Conservation (phyloP, 371 early-diverging fungal species). For the Mortierella sp. region DNA sequence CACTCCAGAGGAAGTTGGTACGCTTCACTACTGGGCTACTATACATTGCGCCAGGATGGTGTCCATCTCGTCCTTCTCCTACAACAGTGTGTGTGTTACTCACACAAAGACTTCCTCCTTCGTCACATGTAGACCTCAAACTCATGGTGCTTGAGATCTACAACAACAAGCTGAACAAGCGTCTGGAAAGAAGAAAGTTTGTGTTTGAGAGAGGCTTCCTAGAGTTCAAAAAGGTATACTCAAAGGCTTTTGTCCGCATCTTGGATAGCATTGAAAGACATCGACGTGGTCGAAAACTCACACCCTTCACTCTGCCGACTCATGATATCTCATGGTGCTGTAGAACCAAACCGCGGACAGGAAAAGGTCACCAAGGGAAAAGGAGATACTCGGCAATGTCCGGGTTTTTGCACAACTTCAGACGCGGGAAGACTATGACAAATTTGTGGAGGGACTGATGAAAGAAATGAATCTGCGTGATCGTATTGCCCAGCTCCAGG, state of each 20-base stretch:
- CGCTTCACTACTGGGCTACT: background rate
- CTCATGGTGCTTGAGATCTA: slow-evolving; percentile 94
- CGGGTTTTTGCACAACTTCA: slow-evolving; percentile 92
- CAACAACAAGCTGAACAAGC: slow-evolving; percentile 85
- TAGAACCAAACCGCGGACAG: slow-evolving; percentile 80
- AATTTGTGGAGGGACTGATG: slow-evolving; percentile 82
- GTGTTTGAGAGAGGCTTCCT: slow-evolving; percentile 88
- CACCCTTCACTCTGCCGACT: background rate
- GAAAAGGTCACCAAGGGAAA: slow-evolving; percentile 86
- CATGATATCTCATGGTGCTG: background rate
- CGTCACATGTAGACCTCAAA: slow-evolving; percentile 75
- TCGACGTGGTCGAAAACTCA: too few relatives aligned
- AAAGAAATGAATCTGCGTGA: slow-evolving; percentile 79
- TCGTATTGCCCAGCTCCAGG: slow-evolving; percentile 88
- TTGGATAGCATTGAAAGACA: too few relatives aligned
- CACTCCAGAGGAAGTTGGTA: slow-evolving; percentile 82
- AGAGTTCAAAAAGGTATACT: slow-evolving; percentile 78
- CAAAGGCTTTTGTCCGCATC: too few relatives aligned
- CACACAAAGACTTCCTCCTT: background rate
- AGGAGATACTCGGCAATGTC: slow-evolving; percentile 78
- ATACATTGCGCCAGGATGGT: too few relatives aligned
- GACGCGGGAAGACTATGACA: slow-evolving; percentile 85
- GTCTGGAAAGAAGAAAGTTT: slow-evolving; percentile 86
- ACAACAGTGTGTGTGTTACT: background rate
- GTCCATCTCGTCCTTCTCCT: too few relatives aligned